Base-by-base conservation (phyloP, 2,329 filamentous ascomycete genomes). In the Xylaria multiplex region DNA sequence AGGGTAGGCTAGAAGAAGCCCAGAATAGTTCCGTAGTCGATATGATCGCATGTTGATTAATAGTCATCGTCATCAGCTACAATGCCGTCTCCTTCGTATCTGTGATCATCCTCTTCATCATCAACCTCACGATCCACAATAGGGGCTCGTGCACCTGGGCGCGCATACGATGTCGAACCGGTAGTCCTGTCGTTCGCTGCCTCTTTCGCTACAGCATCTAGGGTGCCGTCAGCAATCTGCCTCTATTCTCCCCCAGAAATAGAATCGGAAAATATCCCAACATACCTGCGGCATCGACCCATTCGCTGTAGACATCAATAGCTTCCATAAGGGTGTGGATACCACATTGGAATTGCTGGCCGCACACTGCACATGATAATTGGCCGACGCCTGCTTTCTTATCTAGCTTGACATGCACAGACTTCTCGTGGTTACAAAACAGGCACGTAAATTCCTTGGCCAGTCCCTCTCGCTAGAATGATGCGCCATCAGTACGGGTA, bases 361-460 rank as follows among this genome's bases (percentile, higher is more conserved):
- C 94, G 79, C 96, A 99, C 59, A 97, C 88, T 78, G 95, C 97
- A 83, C 96, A 99, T 66, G 90, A 88, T 30, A 99, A 84, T 67
- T 91, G 88, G 53, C 95, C 96, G 43, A 97, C 86, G 58, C 93
- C 93, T 32, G 89, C 84, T 79, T 98, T 98, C 85, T 97, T 97
- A 78, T 99, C 93, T 57, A 99, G 86, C 80, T 96, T 96, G 72
- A 97, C 92, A 32, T 88, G 86, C 59, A 99, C 92, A 0, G 94
- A 93, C 71, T 93, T 96, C 78, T 98, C 96, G 81, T 98, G 94
- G 79, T 97, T 98, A 85, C 96, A 99, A 82, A 99, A 99, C 52
- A 99, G 89, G 78, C 96, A 99, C 64, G 94, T 93, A 80, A 99
- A 99, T n/a, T 88, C 88, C 2, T 92, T 94, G 3, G 91, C 86